Conservation (phyloP, 495 filamentous ascomycete species). For the Penicillium waksmanii region DNA sequence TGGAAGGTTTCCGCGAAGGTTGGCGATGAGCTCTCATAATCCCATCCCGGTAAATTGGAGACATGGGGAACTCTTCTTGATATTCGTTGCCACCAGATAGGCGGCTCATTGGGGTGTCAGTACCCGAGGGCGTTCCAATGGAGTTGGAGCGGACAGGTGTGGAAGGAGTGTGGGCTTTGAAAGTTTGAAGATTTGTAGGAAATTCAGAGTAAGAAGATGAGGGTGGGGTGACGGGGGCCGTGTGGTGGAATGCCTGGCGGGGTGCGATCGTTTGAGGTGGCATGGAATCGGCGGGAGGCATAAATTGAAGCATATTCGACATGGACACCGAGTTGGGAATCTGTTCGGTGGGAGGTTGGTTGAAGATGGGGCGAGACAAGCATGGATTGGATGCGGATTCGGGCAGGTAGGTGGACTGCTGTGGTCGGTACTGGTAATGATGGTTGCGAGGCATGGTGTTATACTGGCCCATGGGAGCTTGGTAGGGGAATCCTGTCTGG, state of each 20-base stretch:
- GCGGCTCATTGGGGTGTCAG: conserved; percentile 45
- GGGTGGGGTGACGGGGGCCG: conserved; percentile 45
- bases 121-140: conserved; percentile 42
- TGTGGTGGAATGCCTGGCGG: conserved; percentile 30
- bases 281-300: conserved; percentile 42
- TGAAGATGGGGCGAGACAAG: conserved; percentile 49
- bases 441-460: conserved; percentile 43
- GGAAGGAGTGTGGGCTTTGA: conserved; percentile 46
- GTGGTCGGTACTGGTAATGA: conserved; percentile 44
- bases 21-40: conserved; percentile 40
- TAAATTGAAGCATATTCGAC: conserved; percentile 48
- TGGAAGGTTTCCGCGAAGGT: conserved; percentile 38
- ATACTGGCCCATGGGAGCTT: conserved; percentile 42
- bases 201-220: conserved; percentile 48
- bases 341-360: conserved; percentile 37
- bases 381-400: conserved; percentile 50
- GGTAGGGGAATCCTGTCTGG: conserved; percentile 38
- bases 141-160: conserved; percentile 48
- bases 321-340: conserved; percentile 48
- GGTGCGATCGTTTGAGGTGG: conserved; percentile 47
- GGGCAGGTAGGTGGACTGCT: conserved; percentile 40
- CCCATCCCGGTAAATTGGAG: conserved; percentile 43
- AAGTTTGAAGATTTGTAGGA: conserved; percentile 37
- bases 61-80: conserved; percentile 43
- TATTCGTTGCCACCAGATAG: conserved; percentile 44